Percentiles rank a stretch among this genome's conserved stretches.
These are phyloP conservation scores for Hsuehochloa calcarea DNA, from an alignment of 176 grass and related monocot genomes.

Conservation along the genomic window DNA sequence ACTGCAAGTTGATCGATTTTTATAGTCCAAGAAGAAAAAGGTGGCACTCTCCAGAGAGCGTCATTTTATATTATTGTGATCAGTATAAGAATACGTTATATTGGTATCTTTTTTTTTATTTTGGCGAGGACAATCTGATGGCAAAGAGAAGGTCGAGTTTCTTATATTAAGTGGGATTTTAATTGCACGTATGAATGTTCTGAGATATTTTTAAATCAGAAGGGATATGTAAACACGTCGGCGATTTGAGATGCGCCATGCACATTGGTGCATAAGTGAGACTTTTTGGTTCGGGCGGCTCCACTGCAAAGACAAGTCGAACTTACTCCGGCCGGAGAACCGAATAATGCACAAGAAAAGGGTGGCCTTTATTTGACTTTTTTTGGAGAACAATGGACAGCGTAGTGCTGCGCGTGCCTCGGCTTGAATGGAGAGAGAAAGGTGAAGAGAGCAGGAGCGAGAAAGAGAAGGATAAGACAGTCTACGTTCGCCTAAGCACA, in stretches of 20 bases:
- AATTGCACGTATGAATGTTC: no score
- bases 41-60: background rate
- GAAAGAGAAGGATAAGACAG: background rate
- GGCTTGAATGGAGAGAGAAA: slow-evolving; percentile 16
- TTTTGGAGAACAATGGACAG: slow-evolving; percentile 13
- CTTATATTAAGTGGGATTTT: no score
- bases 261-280: background rate
- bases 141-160: no score
- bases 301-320: slow-evolving; percentile 26
- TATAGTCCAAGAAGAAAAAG: background rate
- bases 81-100: no score
- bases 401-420: slow-evolving; percentile 27
- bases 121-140: no score
- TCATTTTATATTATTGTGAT: no score
- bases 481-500: background rate
- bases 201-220: no score
- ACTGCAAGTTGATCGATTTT: background rate
- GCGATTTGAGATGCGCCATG: background rate
- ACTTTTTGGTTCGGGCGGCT: background rate
- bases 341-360: slow-evolving; percentile 47
- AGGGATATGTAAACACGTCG: no score
- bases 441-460: background rate
- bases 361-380: slow-evolving; percentile 42
- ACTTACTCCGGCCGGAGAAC: slow-evolving; percentile 7
- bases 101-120: no score